Evolutionary conservation across 2,329 filamentous ascomycete species (phyloP), one percentile per base, ranked within the genome.

Genomic region (Penicillium sp.): DNA sequence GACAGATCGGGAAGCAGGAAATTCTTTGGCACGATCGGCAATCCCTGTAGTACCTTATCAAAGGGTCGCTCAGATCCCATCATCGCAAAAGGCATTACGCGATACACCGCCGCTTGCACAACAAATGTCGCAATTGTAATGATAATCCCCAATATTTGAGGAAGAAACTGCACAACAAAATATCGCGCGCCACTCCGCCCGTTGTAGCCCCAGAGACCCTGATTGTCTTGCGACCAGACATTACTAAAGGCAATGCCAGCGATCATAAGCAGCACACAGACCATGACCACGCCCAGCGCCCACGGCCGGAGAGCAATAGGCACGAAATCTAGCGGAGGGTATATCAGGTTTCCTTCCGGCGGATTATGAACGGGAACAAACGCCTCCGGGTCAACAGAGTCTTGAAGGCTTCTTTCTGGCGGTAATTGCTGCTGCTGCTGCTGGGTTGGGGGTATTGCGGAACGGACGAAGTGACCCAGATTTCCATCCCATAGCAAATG

Each of bases 131-230:
- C 96, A 7, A 97, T 75, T 50, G 95, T 82, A 41, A 96, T 79
- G 13, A 89, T 67, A 21, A 88, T 87, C 0, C 89, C 91, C 15
- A 96, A 73, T 0, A 96, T 80, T 60, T 93, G 92, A 2, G 94
- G 93, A 1, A 97, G 79, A 66, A 96, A 91, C 64, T 92, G 86
- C 75, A 96, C 95, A 51, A 96, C 77, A 74, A 97, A 97, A 77
- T 96, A 97, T 66, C 88, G 84, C 8, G 84, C 84, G 54, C 89
- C 90, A 64, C 91, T 90, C 61, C 92, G 89, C 31, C 84, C 84
- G 38, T 81, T 79, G 73, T 93, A 97, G 3, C 83, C 77, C 72
- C 86, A 88, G 13, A 97, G 79, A 0, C 92, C 92, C 9, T 83
- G 76, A 66, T 89, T 83, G 5, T 78, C 75, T 44, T 82, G 77